A percentile compares a stretch with the other conserved stretches of the same genome.
Evolutionary conservation across 1,284 basidiomycete species (phyloP).

Genomic region (Apiotrichum siamense): DNA sequence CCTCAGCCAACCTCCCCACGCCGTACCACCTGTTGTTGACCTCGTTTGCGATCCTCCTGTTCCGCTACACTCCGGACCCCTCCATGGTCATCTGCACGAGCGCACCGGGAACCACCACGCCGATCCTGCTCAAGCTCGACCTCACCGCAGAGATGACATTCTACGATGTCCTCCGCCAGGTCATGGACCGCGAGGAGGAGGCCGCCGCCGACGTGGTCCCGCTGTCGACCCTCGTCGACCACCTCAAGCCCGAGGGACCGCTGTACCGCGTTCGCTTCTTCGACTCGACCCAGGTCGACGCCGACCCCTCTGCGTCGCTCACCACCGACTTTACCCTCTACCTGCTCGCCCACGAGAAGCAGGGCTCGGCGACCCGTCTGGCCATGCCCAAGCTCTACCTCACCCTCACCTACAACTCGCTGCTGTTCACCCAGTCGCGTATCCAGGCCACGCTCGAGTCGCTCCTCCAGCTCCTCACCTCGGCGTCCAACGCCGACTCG

Average conservation of each 20-base stretch:
- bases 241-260: conserved; percentile 59
- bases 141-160: conserved; percentile 84
- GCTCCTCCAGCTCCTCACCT: conserved; percentile 68
- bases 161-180: conserved; percentile 70
- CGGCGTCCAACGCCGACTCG: conserved; percentile 60
- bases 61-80: conserved; percentile 93
- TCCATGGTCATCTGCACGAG: conserved; percentile 91
- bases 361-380: conserved; percentile 61
- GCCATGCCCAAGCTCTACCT: conserved; percentile 63
- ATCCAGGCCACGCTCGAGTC: conserved; percentile 80
- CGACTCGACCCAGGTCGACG: conserved; percentile 65
- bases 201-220: conserved; percentile 78
- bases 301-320: conserved; percentile 69
- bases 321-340: conserved; percentile 86
- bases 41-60: conserved; percentile 82
- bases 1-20: conserved; percentile 56
- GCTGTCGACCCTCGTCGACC: conserved; percentile 68
- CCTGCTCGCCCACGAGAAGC: conserved; percentile 58
- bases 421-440: conserved; percentile 77
- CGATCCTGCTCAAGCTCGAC: conserved; percentile 76
- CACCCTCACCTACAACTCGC: conserved; percentile 85
- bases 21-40: conserved; percentile 88
- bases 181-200: conserved; percentile 65
- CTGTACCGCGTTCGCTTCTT: conserved; percentile 95
- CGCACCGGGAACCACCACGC: conserved; percentile 64